Conservation (phyloP, 2,329 filamentous ascomycete species). For the Aspergillus sergii region DNA sequence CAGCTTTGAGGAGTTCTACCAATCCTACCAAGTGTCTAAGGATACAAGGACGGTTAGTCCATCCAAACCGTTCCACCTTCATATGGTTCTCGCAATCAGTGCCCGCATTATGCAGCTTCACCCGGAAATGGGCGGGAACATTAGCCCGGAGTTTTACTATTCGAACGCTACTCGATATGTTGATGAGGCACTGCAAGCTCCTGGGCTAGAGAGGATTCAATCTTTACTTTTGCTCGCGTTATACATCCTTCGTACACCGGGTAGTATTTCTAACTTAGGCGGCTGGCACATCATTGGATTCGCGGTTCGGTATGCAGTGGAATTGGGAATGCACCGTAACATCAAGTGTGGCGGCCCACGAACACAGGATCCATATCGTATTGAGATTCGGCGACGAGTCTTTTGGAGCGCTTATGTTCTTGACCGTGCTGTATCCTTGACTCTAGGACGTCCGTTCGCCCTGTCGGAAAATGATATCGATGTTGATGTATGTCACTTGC, state of each 20-base stretch:
- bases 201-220: neutral
- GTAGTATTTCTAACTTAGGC: neutral
- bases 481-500: neutral
- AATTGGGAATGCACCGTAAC: neutral
- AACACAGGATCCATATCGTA: neutral
- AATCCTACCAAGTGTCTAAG: neutral
- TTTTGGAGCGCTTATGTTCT: neutral
- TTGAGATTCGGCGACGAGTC: neutral
- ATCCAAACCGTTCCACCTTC: neutral
- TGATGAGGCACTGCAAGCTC: neutral
- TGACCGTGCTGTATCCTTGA: neutral
- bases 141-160: neutral
- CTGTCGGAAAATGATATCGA: neutral
- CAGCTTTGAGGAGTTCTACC: neutral
- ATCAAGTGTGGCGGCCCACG: neutral
- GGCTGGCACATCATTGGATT: neutral
- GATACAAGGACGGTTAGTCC: too few species aligned
- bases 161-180: neutral
- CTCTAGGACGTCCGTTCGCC: neutral
- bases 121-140: neutral
- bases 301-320: neutral
- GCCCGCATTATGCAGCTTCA: neutral
- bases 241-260: neutral
- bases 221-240: neutral
- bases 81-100: neutral